Evolutionary conservation across 1,284 basidiomycete genomes (phyloP).

Genomic region (Boletus sp.): DNA sequence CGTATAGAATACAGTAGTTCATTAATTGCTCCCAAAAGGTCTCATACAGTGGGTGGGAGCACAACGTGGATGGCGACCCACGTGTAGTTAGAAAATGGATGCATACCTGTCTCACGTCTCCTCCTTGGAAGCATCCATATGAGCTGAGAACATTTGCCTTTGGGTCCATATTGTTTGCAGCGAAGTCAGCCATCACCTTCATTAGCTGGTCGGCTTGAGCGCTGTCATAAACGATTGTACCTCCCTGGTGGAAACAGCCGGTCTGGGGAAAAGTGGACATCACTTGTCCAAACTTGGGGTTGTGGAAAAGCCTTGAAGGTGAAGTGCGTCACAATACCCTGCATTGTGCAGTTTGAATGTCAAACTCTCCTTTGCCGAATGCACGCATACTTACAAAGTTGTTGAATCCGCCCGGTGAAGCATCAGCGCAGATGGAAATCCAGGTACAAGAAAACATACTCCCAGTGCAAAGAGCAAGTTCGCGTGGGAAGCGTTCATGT

Average conservation of each 20-base stretch:
- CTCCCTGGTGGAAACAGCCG: slow-evolving; percentile 48
- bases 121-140: slow-evolving; percentile 47
- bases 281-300: slow-evolving; percentile 58
- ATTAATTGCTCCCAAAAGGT: slow-evolving; percentile 6
- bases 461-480: slow-evolving; percentile 55
- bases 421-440: slow-evolving; percentile 46
- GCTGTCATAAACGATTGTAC: slow-evolving; percentile 48
- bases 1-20: slow-evolving; percentile 4
- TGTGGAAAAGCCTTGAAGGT: slow-evolving; percentile 58
- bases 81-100: slow-evolving; percentile 3
- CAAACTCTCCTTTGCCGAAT: neutral
- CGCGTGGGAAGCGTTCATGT: slow-evolving; percentile 44
- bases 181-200: slow-evolving; percentile 55
- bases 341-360: slow-evolving; percentile 2
- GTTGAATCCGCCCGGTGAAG: slow-evolving; percentile 57
- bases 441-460: slow-evolving; percentile 43
- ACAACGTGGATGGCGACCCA: slow-evolving; percentile 4
- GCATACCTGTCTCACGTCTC: slow-evolving; percentile 37
- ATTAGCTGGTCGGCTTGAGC: slow-evolving; percentile 32
- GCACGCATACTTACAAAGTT: slow-evolving; percentile 53
- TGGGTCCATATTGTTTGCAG: slow-evolving; percentile 55
- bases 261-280: slow-evolving; percentile 1
- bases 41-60: neutral
- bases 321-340: slow-evolving; percentile 68
- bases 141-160: slow-evolving; percentile 64